These are phyloP conservation scores for Kuraishia piskuri DNA, from an alignment of 805 yeast genomes.

Conservation along the genomic window DNA sequence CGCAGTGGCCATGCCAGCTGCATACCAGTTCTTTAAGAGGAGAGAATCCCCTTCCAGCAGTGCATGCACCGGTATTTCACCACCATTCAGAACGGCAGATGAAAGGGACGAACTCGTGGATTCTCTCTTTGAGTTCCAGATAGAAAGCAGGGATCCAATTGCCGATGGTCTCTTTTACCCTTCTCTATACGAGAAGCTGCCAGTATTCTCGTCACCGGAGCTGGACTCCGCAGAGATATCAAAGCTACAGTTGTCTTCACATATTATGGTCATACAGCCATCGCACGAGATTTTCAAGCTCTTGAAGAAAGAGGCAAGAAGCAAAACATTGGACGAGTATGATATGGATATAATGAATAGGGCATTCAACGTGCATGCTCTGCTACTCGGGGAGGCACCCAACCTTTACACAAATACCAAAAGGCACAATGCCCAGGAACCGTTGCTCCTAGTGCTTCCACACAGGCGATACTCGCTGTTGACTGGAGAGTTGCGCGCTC, in stretches of 20 bases:
- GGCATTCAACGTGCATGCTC: background rate
- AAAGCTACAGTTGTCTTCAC: conserved; percentile 25
- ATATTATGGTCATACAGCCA: conserved; percentile 57
- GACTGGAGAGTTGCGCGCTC: conserved; percentile 36
- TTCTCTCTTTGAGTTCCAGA: background rate
- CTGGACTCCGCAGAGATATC: conserved; percentile 7
- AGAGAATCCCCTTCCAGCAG: conserved; percentile 14
- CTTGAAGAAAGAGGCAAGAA: conserved; percentile 14
- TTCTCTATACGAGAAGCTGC: conserved; percentile 28
- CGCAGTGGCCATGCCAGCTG: conserved; percentile 36
- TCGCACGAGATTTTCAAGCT: conserved; percentile 14
- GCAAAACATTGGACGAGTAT: conserved; percentile 28
- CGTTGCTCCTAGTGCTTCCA: conserved; percentile 33
- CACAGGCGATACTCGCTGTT: conserved; percentile 42
- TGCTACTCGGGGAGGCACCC: background rate
- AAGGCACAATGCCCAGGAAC: conserved; percentile 11
- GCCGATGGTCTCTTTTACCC: background rate
- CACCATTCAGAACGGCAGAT: background rate
- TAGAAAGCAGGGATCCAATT: conserved; percentile 5
- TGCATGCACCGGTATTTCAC: conserved; percentile 4
- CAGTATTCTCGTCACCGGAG: conserved; percentile 17
- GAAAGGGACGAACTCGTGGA: background rate
- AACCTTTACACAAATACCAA: background rate
- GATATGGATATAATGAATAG: conserved; percentile 47
- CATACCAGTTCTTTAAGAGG: conserved; percentile 22